Conservation (phyloP, 192 early-diverging fungal species). For the Gigaspora rosea region DNA sequence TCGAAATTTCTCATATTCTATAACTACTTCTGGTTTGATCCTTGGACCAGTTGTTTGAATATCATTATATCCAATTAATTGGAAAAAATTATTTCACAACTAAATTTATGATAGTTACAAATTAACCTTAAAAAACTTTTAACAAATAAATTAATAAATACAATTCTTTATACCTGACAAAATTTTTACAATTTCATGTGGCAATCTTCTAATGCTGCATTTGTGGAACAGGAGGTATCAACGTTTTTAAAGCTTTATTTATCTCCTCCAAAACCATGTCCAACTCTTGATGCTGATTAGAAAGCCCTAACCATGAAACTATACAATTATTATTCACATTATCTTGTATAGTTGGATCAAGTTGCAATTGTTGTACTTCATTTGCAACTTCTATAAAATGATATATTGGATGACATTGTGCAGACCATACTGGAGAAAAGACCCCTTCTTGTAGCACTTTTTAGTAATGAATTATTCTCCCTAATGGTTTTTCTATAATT, state of each 20-base stretch:
- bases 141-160: not conserved
- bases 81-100: slow-evolving; percentile 8
- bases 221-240: slow-evolving; percentile 25
- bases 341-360: too few relatives aligned
- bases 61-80: slow-evolving; percentile 14
- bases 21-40: not conserved
- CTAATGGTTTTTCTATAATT: slow-evolving; percentile 2
- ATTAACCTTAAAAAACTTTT: not conserved
- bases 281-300: not conserved
- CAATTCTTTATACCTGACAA: not conserved
- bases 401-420: too few relatives aligned
- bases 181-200: slow-evolving; percentile 7
- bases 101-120: slow-evolving; percentile 11
- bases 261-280: not conserved
- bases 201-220: slow-evolving; percentile 16
- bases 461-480: slow-evolving; percentile 27
- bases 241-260: slow-evolving; percentile 20
- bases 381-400: too few relatives aligned
- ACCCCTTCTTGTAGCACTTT: too few relatives aligned
- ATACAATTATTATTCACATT: too few relatives aligned
- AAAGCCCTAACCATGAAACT: slow-evolving; percentile 1
- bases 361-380: too few relatives aligned
- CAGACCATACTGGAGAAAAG: too few relatives aligned
- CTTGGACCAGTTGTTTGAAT: slow-evolving; percentile 11
- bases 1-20: not conserved